Evolutionary conservation across 2,329 filamentous ascomycete species (phyloP).

Genomic region (Phoma sp.): DNA sequence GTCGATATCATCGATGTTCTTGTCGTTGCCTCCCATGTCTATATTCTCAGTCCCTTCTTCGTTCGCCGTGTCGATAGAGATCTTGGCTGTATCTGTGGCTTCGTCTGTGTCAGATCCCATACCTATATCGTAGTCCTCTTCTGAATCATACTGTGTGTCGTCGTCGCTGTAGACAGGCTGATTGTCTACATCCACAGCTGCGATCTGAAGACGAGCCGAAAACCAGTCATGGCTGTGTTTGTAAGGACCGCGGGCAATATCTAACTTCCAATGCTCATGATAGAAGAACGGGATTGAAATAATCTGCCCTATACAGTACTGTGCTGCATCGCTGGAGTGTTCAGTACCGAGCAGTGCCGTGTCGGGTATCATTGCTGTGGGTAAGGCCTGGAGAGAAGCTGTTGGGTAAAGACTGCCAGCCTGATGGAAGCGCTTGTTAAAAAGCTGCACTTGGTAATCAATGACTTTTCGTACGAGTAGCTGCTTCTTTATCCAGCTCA

Average conservation of each 20-base stretch:
- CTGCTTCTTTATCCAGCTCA: constrained; percentile 21
- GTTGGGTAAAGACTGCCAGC: background rate
- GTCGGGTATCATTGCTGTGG: background rate
- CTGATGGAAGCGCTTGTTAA: background rate
- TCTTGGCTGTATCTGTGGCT: no score
- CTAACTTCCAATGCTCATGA: background rate
- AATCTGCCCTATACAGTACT: background rate
- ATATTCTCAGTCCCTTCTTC: no score
- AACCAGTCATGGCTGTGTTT: background rate
- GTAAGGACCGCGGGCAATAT: background rate
- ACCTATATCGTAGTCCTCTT: background rate
- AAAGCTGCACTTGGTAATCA: background rate
- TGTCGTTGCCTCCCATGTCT: no score
- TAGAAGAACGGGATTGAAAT: background rate
- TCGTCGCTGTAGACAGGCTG: no score
- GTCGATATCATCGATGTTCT: no score
- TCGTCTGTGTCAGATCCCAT: no score
- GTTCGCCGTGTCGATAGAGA: no score
- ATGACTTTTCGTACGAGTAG: constrained; percentile 13
- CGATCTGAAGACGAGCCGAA: background rate
- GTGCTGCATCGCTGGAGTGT: background rate
- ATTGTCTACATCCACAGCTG: background rate
- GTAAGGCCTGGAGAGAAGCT: background rate
- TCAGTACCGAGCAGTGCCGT: background rate
- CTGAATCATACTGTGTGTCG: no score